phyloP scores from a whole-genome alignment of 495 filamentous ascomycete genomes.

The Clavariopsis aquatica region DNA sequence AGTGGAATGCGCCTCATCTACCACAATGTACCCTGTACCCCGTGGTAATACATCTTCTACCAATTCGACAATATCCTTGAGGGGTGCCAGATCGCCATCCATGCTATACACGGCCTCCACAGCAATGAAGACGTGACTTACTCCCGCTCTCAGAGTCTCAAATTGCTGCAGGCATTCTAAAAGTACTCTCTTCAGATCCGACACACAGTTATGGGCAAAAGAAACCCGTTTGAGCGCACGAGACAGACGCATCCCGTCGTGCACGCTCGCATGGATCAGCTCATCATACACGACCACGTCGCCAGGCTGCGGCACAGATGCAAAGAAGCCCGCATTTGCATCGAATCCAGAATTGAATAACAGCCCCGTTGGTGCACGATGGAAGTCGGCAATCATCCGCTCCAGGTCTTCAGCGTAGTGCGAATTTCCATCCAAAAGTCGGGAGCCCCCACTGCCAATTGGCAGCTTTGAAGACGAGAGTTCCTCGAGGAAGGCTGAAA shows the following conservation, averaged over 20 bases:
- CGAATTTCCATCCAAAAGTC: constrained; percentile 71
- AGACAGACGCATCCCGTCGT: constrained; percentile 74
- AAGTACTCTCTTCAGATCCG: constrained; percentile 49
- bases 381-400: constrained; percentile 63
- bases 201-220: constrained; percentile 65
- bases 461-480: constrained; percentile 40
- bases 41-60: constrained; percentile 59
- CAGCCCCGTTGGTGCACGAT: constrained; percentile 63
- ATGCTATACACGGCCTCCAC: constrained; percentile 82
- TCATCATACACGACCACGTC: constrained; percentile 75
- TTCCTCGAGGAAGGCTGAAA: constrained; percentile 48
- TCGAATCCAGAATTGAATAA: constrained; percentile 79
- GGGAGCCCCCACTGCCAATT: constrained; percentile 61
- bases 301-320: constrained; percentile 65
- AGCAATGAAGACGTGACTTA: constrained; percentile 62
- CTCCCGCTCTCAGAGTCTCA: constrained; percentile 43
- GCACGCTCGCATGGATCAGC: constrained; percentile 73
- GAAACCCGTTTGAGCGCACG: constrained; percentile 52
- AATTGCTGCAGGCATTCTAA: constrained; percentile 43
- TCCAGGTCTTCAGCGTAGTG: constrained; percentile 65
- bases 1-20: constrained; percentile 79
- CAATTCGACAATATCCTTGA: constrained; percentile 58
- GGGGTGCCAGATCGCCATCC: constrained; percentile 74
- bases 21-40: constrained; percentile 66
- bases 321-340: constrained; percentile 70